These are phyloP conservation scores for Fusarium newnesense DNA, from an alignment of 2,329 filamentous ascomycete genomes.

Conservation along the genomic window DNA sequence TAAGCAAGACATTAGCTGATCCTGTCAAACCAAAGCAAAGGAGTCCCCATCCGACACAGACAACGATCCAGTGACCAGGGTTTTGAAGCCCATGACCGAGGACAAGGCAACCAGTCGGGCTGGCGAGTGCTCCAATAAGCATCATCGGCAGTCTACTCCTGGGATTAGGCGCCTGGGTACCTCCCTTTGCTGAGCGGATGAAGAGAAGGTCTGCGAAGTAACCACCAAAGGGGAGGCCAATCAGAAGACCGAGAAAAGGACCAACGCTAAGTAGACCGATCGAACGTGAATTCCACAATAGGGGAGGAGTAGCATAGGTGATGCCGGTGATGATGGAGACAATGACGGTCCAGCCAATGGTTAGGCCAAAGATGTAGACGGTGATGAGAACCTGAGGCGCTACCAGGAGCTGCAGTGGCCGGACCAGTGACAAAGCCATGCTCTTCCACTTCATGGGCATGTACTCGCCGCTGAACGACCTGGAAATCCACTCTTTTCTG, in stretches of 20 bases:
- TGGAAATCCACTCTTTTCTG: background rate
- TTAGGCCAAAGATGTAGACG: slow-evolving; percentile 2
- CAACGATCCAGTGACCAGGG: background rate
- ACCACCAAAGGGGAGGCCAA: background rate
- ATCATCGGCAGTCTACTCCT: slow-evolving; percentile 2
- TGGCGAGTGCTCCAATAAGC: background rate
- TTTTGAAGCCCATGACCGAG: background rate
- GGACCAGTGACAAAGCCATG: background rate
- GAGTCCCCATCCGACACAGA: slow-evolving; percentile 3
- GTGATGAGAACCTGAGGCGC: slow-evolving; percentile 1
- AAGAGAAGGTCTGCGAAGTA: slow-evolving; percentile 6
- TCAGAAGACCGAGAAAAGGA: background rate
- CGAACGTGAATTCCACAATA: background rate
- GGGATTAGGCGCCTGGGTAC: background rate
- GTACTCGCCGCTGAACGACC: background rate
- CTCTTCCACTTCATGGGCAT: background rate
- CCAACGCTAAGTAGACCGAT: background rate
- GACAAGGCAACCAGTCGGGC: background rate
- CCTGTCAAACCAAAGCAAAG: slow-evolving; percentile 7
- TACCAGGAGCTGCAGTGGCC: background rate
- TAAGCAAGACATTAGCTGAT: slow-evolving; percentile 1
- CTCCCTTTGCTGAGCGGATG: background rate
- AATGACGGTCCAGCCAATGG: slow-evolving; percentile 10
- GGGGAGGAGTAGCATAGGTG: background rate
- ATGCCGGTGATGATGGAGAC: background rate